These are phyloP conservation scores for Leishmania lainsoni DNA, from an alignment of 208 protist genomes.

Conservation along the genomic window DNA sequence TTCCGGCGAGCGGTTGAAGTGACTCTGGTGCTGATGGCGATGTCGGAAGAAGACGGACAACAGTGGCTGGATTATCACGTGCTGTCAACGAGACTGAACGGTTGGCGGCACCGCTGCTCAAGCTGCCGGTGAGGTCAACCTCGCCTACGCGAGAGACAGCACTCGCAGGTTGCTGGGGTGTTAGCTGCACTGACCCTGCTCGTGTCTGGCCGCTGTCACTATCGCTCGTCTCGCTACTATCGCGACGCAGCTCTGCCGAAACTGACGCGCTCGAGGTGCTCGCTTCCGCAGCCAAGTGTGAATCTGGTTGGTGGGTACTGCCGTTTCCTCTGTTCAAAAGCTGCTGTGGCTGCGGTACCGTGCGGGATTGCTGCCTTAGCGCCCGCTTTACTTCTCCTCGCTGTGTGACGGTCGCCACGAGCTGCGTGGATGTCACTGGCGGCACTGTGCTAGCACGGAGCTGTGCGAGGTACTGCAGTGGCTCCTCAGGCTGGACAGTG, in stretches of 20 bases:
- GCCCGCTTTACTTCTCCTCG: neutral
- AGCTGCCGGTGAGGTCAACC: neutral
- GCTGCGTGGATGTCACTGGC: conserved; percentile 1
- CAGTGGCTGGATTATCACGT: neutral
- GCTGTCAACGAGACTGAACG: neutral
- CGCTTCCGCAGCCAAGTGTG: neutral
- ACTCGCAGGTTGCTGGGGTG: neutral
- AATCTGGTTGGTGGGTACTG: neutral
- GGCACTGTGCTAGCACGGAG: neutral
- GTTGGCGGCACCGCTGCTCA: neutral
- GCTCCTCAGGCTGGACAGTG: conserved; percentile 48
- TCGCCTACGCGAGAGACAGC: neutral
- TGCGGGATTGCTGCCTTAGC: neutral
- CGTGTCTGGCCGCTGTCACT: neutral
- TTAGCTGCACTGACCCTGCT: neutral
- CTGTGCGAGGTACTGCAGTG: conserved; percentile 29
- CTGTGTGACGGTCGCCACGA: neutral
- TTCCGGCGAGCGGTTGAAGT: conserved; percentile 4
- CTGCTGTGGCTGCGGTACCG: conserved; percentile 1
- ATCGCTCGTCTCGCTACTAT: neutral
- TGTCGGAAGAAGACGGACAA: conserved; percentile 1
- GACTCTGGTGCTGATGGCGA: conserved; percentile 15
- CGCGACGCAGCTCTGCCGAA: neutral
- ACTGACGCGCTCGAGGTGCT: neutral
- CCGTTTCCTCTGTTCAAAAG: conserved; percentile 7